phyloP scores from a whole-genome alignment of 306 rosid genomes.

The Clitoria ternatea region DNA sequence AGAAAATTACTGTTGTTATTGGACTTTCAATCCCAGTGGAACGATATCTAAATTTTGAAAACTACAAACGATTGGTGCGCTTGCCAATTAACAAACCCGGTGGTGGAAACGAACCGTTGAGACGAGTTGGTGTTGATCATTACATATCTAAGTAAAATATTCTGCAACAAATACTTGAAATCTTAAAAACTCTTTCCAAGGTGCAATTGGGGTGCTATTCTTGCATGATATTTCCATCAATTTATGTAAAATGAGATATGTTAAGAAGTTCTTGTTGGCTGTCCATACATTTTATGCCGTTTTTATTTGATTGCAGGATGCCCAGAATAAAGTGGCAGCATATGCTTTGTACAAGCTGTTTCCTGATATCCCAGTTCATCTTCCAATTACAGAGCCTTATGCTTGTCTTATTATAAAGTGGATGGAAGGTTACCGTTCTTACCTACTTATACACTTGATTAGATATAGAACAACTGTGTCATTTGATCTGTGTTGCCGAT shows the following conservation, averaged over 20 bases:
- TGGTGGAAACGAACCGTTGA: too few relatives aligned
- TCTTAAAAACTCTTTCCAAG: not conserved
- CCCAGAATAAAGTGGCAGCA: constrained; percentile 94
- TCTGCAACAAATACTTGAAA: not conserved
- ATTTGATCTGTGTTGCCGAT: not conserved
- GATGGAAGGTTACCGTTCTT: constrained; percentile 57
- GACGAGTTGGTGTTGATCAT: not conserved
- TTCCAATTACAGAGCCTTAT: constrained; percentile 68
- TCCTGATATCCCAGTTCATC: constrained; percentile 81
- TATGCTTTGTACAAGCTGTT: constrained; percentile 80
- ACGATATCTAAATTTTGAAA: too few relatives aligned
- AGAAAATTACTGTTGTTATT: too few relatives aligned
- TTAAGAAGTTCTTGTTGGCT: not conserved
- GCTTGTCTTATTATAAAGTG: constrained; percentile 66
- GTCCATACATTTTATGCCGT: constrained; percentile 8
- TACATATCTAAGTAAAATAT: not conserved
- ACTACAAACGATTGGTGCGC: too few relatives aligned
- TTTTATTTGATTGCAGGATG: constrained; percentile 55
- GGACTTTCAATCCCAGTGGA: too few relatives aligned
- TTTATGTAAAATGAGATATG: constrained; percentile 1
- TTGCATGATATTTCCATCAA: constrained; percentile 1
- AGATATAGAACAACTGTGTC: not conserved
- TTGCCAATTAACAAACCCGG: too few relatives aligned
- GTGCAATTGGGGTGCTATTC: not conserved
- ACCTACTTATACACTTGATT: not conserved